Percentiles rank a stretch among this genome's conserved stretches.
Evolutionary conservation across 2,329 filamentous ascomycete genomes (phyloP).

Genomic region (Remersonia thermophila): DNA sequence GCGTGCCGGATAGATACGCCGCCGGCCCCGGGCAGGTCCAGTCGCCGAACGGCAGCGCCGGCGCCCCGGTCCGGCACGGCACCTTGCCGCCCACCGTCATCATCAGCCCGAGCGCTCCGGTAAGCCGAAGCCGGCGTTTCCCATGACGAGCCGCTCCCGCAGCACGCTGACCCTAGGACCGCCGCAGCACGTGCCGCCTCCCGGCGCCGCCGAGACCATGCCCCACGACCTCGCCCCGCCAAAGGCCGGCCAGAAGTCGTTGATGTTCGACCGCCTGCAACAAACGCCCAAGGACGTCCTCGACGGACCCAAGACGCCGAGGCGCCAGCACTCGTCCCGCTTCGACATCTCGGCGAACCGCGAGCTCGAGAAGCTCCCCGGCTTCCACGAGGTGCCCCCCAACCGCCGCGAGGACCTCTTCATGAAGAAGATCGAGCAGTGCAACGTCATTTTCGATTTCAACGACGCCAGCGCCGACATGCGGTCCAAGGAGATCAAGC

Average conservation of each 20-base stretch:
- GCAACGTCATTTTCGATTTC: constrained; percentile 99
- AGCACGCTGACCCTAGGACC: neutral
- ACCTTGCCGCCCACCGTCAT: constrained; percentile 74
- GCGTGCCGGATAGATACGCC: constrained; percentile 25
- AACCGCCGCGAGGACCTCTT: constrained; percentile 92
- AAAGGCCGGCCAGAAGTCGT: constrained; percentile 79
- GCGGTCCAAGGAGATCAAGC: constrained; percentile 99
- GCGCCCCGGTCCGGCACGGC: constrained; percentile 51
- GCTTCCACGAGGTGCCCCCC: constrained; percentile 94
- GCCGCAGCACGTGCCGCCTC: constrained; percentile 72
- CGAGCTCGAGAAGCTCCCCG: constrained; percentile 91
- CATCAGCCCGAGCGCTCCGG: constrained; percentile 87
- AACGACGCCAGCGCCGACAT: constrained; percentile 96
- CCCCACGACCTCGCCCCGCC: constrained; percentile 91
- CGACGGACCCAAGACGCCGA: constrained; percentile 87
- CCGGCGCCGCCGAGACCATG: constrained; percentile 93
- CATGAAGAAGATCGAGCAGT: constrained; percentile 99
- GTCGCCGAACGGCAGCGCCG: constrained; percentile 36
- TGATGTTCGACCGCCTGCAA: constrained; percentile 79
- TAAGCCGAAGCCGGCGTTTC: constrained; percentile 38
- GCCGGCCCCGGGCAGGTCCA: constrained; percentile 23
- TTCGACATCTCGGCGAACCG: constrained; percentile 97
- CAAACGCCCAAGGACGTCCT: constrained; percentile 93
- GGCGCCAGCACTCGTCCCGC: constrained; percentile 90
- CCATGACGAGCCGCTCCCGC: too few species aligned